Conservation (phyloP, 2,329 filamentous ascomycete genomes). For the Colletotrichum musae region DNA sequence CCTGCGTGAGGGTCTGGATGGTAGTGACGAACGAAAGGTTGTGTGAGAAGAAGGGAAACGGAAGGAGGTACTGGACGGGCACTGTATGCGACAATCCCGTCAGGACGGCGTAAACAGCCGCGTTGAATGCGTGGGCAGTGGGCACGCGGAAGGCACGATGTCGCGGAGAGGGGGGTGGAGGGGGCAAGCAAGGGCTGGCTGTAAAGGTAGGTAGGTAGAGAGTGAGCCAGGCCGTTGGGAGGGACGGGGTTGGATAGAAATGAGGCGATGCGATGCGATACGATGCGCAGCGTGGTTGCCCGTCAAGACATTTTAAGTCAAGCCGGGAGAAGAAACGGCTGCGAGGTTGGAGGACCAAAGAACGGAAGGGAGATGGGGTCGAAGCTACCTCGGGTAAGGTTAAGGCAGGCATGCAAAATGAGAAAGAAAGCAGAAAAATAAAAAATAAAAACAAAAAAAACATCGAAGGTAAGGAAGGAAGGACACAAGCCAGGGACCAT, state of each 20-base stretch:
- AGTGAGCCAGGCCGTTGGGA: conserved; percentile 36
- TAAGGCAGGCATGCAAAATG: conserved; percentile 12
- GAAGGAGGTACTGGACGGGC: conserved; percentile 18
- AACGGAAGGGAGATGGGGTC: conserved; percentile 39
- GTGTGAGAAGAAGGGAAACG: conserved; percentile 9
- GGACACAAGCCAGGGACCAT: neutral
- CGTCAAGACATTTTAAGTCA: conserved; percentile 40
- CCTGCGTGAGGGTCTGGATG: conserved; percentile 18
- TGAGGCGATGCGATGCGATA: conserved; percentile 22
- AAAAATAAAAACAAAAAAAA: neutral
- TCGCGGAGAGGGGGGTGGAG: conserved; percentile 15
- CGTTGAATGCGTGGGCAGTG: conserved; percentile 15
- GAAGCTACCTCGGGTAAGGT: conserved; percentile 31
- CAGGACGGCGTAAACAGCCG: conserved; percentile 13
- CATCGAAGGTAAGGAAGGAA: neutral
- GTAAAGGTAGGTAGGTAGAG: neutral
- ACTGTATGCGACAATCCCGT: conserved; percentile 17
- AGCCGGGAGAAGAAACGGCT: conserved; percentile 34
- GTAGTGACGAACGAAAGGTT: conserved; percentile 20
- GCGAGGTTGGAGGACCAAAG: conserved; percentile 23
- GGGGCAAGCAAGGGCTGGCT: conserved; percentile 25
- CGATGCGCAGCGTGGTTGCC: conserved; percentile 8
- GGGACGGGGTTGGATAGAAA: conserved; percentile 10
- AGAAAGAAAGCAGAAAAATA: neutral
- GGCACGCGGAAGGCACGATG: conserved; percentile 6